These are phyloP conservation scores for Falciphora oryzae DNA, from an alignment of 2,329 filamentous ascomycete species.

Conservation along the genomic window DNA sequence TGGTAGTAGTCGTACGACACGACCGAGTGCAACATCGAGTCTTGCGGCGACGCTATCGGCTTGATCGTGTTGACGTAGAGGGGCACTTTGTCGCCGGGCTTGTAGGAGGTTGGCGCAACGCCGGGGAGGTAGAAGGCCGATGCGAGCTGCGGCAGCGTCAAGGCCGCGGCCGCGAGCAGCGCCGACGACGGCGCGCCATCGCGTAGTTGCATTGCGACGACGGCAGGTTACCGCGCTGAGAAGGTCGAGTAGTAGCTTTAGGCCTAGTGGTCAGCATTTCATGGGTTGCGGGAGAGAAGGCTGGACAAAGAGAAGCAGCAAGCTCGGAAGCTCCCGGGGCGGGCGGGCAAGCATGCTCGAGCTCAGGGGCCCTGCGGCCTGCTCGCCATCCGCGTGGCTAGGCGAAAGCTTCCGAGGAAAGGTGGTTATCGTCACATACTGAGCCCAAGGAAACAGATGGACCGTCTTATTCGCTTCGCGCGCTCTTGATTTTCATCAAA, in stretches of 20 bases:
- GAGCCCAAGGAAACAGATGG: not conserved
- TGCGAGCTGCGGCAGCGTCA: slow-evolving; percentile 47
- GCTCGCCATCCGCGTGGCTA: too few species aligned
- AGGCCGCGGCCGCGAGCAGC: slow-evolving; percentile 43
- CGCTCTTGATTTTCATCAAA: not conserved
- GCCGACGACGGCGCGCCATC: slow-evolving; percentile 40
- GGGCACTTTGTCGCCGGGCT: slow-evolving; percentile 70
- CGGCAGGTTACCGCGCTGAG: not conserved
- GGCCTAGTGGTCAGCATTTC: not conserved
- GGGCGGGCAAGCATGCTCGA: not conserved
- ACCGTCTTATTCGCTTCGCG: not conserved
- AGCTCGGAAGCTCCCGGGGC: not conserved
- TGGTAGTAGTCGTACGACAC: slow-evolving; percentile 97
- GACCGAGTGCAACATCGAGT: slow-evolving; percentile 82
- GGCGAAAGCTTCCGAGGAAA: not conserved
- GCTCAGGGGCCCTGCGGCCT: not conserved
- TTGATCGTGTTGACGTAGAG: slow-evolving; percentile 91
- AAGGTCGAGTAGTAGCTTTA: not conserved
- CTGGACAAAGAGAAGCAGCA: not conserved
- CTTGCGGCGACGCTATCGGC: slow-evolving; percentile 69
- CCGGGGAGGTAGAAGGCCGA: slow-evolving; percentile 93
- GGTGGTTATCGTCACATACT: not conserved
- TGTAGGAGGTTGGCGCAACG: slow-evolving; percentile 90
- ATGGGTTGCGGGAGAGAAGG: not conserved
- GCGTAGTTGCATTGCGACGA: slow-evolving; percentile 39